These are phyloP conservation scores for Acacia crassicarpa DNA, from an alignment of 306 rosid species.

Conservation along the genomic window DNA sequence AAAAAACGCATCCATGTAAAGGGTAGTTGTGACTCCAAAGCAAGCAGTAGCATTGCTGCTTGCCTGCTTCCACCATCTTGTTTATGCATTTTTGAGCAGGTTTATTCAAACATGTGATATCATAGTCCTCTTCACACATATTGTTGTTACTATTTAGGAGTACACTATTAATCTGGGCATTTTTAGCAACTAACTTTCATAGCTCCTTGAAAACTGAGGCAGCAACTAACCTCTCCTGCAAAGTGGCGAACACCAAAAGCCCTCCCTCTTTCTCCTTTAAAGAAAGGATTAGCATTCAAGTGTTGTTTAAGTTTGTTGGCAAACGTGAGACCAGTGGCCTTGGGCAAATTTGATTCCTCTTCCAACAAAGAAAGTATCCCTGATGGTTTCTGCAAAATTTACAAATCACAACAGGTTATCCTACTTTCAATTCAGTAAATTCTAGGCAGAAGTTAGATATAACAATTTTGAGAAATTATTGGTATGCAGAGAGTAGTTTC, in stretches of 20 bases:
- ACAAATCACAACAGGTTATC: constrained; percentile 37
- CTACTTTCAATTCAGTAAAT: too few species aligned
- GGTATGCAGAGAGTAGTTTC: too few species aligned
- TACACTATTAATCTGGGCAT: neutral
- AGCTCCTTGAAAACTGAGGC: constrained; percentile 26
- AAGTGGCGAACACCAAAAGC: constrained; percentile 74
- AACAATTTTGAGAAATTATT: too few species aligned
- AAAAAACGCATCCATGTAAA: neutral
- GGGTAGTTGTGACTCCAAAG: too few species aligned
- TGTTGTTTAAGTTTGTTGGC: constrained; percentile 77
- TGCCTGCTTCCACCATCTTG: neutral
- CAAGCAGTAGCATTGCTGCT: constrained; percentile 2
- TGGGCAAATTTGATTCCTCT: constrained; percentile 74
- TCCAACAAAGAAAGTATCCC: constrained; percentile 84
- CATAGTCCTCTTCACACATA: constrained; percentile 5
- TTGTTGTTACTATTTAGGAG: neutral
- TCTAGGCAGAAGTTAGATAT: too few species aligned
- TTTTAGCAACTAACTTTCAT: constrained; percentile 15
- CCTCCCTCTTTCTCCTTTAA: constrained; percentile 79
- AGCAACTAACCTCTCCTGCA: constrained; percentile 92
- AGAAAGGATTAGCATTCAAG: constrained; percentile 57
- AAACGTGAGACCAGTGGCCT: constrained; percentile 83
- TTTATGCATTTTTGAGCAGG: constrained; percentile 4
- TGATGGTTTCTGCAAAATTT: constrained; percentile 66
- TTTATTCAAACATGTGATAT: constrained; percentile 7